Evolutionary conservation across 805 yeast genomes (phyloP).

Genomic region (Alloascoidea africana): DNA sequence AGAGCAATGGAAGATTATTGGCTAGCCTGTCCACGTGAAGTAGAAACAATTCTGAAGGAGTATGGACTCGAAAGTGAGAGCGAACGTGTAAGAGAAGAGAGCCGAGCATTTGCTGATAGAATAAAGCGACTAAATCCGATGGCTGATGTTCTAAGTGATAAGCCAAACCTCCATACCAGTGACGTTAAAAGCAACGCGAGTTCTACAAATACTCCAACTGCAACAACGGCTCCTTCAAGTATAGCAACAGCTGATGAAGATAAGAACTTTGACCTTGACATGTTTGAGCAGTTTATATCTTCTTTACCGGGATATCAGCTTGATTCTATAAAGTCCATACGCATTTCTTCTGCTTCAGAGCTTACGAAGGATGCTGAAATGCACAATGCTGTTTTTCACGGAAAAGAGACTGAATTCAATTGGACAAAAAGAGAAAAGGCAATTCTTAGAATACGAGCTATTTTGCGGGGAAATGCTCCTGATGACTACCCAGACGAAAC

Average conservation of each 20-base stretch:
- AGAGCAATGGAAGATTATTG: slow-evolving; percentile 21
- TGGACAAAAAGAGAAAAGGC: slow-evolving; percentile 64
- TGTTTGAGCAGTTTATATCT: slow-evolving; percentile 14
- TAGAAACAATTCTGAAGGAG: slow-evolving; percentile 17
- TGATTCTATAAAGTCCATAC: slow-evolving; percentile 22
- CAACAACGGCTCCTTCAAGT: not conserved
- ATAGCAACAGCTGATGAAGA: not conserved
- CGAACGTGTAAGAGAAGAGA: slow-evolving; percentile 11
- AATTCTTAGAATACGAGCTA: slow-evolving; percentile 38
- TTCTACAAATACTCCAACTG: not conserved
- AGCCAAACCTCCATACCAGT: slow-evolving; percentile 2
- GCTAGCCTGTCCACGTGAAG: slow-evolving; percentile 19
- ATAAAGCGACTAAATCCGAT: slow-evolving; percentile 4
- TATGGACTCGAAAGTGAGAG: slow-evolving; percentile 15
- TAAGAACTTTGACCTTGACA: slow-evolving; percentile 7
- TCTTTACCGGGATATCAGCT: slow-evolving; percentile 18
- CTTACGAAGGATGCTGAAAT: slow-evolving; percentile 16
- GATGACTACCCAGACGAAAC: slow-evolving; percentile 19
- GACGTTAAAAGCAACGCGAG: too few species aligned
- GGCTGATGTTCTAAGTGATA: slow-evolving; percentile 4
- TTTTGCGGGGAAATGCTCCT: slow-evolving; percentile 42
- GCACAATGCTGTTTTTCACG: slow-evolving; percentile 30
- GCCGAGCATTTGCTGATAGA: slow-evolving; percentile 9
- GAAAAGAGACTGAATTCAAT: slow-evolving; percentile 76
- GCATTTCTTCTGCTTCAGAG: slow-evolving; percentile 15